Evolutionary conservation across 169 alveolate species (phyloP), one percentile per base, ranked within the genome.

Genomic region (Plasmodium fragile): DNA sequence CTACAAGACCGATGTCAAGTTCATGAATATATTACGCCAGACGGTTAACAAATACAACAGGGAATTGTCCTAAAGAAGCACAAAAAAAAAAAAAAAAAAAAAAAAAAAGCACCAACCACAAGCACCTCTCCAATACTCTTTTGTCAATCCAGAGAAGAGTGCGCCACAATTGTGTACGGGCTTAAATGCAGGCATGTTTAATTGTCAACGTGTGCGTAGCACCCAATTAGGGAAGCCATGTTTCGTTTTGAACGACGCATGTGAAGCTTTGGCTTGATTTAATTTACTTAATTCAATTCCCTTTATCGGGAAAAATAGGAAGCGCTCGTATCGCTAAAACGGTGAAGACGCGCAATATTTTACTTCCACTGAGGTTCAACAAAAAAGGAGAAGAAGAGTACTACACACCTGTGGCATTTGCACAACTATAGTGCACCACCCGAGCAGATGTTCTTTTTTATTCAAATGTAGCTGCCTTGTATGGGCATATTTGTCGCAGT

Each of bases 1-100:
- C 82, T 96, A 96, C 81, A 83, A 94, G 73, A 82, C 85, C 92
- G 97, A 96, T 79, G 96, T 96, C 11, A 83, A 92, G 78, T 93
- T 95, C 25, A 93, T 96, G 96, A 87, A 90, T 32, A 94, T 95
- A 11, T 92, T 96, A 30, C 41, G 97, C 22, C 97, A 96, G 70
- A 95, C 97, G 10, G 94, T 96, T 93, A 90, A 92, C 72, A 96
- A 96, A 82, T 96, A 96, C 85, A 96, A 96, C 70, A 45, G 97
- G 45, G 97, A 96, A 32, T 65, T 85, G 32, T 85, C 93, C 25
- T 85, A 85, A 75, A 39, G 22, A 5, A 49, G 72, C 41, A 7
- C 49, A n/a, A 22, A 59, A 59, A 59, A 25, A 59, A 25, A 18
- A 22, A 22, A 55, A 41, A 41, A n/a, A 22, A 59, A 59, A 65